Evolutionary conservation across 2,329 filamentous ascomycete species (phyloP).

Genomic region (Hypoxylon sp.): DNA sequence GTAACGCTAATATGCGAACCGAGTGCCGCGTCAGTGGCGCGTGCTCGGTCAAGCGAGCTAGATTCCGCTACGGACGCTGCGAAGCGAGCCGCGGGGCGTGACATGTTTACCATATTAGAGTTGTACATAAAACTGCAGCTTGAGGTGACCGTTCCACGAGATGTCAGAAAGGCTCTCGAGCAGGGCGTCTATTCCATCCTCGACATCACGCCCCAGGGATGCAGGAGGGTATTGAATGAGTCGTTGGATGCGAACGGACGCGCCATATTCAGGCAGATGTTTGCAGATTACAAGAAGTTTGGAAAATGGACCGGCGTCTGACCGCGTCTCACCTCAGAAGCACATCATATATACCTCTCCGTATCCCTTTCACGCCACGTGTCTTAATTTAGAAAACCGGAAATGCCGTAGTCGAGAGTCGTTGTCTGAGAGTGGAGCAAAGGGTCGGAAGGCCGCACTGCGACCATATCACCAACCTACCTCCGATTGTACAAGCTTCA

Average conservation of each 20-base stretch:
- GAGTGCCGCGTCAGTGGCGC: slow-evolving; percentile 66
- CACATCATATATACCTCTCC: slow-evolving; percentile 15
- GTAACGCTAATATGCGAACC: slow-evolving; percentile 72
- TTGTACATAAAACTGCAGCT: slow-evolving; percentile 72
- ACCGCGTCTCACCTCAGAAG: slow-evolving; percentile 16
- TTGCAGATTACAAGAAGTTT: slow-evolving; percentile 70
- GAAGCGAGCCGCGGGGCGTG: slow-evolving; percentile 70
- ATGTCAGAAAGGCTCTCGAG: slow-evolving; percentile 67
- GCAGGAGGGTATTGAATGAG: slow-evolving; percentile 69
- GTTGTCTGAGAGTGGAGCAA: slow-evolving; percentile 21
- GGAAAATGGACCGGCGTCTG: slow-evolving; percentile 73
- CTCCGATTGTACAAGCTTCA: slow-evolving; percentile 1
- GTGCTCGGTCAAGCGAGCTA: slow-evolving; percentile 59
- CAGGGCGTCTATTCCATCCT: slow-evolving; percentile 70
- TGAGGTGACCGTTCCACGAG: slow-evolving; percentile 63
- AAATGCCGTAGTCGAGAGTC: slow-evolving; percentile 2
- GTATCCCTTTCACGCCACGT: slow-evolving; percentile 29
- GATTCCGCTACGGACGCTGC: slow-evolving; percentile 72
- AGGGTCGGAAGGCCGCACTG: not conserved
- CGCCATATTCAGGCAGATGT: slow-evolving; percentile 70
- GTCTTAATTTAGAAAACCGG: slow-evolving; percentile 8
- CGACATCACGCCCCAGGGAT: slow-evolving; percentile 67
- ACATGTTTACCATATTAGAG: slow-evolving; percentile 72
- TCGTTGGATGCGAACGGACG: slow-evolving; percentile 70
- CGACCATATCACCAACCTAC: not conserved